Conservation (phyloP, 179 eudicot species). For the Silene coronaria region DNA sequence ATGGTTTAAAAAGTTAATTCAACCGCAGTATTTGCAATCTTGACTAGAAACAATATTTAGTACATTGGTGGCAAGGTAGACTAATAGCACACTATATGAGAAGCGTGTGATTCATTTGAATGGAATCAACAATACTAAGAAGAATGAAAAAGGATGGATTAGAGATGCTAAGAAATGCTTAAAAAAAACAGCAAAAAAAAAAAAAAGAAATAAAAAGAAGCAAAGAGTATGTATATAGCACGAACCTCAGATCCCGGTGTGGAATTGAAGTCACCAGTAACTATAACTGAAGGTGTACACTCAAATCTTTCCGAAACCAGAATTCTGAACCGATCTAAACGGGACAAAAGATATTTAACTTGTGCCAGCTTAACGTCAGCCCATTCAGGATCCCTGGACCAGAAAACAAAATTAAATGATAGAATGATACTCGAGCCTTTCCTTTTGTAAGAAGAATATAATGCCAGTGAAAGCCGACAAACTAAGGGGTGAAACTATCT, state of each 20-base stretch:
- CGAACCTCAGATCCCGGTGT: slow-evolving; percentile 78
- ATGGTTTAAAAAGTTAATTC: neutral
- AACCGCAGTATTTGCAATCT: neutral
- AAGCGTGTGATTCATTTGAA: neutral
- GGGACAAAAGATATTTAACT: slow-evolving; percentile 68
- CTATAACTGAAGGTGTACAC: slow-evolving; percentile 60
- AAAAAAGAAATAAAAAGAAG: neutral
- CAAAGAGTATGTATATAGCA: neutral
- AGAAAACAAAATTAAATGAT: slow-evolving; percentile 6
- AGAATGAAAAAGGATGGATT: neutral
- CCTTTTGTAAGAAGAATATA: neutral
- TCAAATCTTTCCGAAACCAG: slow-evolving; percentile 49
- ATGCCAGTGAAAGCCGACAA: neutral
- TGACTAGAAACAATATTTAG: neutral
- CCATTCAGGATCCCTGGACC: slow-evolving; percentile 88
- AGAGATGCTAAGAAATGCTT: neutral
- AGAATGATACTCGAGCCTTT: neutral
- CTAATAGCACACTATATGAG: neutral
- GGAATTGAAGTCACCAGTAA: slow-evolving; percentile 94
- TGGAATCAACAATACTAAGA: neutral
- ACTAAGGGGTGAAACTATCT: neutral
- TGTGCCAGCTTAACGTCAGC: slow-evolving; percentile 94
- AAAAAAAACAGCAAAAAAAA: neutral
- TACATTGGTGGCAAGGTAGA: neutral
- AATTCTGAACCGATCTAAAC: slow-evolving; percentile 52